Evolutionary conservation across 2,329 filamentous ascomycete species (phyloP), one percentile per base, ranked within the genome.

Genomic region (Ophiostoma perfectum): DNA sequence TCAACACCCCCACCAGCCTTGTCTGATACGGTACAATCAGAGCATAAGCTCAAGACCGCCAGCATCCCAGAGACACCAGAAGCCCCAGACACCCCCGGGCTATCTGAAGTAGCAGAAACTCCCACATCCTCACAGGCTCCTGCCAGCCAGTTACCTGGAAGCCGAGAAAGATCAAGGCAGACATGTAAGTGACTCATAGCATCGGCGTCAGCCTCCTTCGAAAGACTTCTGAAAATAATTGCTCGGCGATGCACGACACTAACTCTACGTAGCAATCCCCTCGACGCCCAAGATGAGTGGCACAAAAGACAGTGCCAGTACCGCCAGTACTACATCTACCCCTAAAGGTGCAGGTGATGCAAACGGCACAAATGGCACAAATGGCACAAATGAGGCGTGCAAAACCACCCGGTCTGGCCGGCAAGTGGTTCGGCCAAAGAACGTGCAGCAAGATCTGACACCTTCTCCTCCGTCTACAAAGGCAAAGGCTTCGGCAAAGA

Each of bases 391-490:
- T 14, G 58, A 4, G 41, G 12, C 58, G 12, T 39, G 38, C 60
- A 63, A 38, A 9, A 63, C 60, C 8, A 63, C 60, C 38, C 60
- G 60, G 60, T 63, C 60, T 42, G 60, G 60, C 27, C 60, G 60
- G 39, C 39, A 39, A 18, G 60, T 63, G 60, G n/a, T 42, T 38
- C 60, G 12, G 60, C 60, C 60, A 5, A 63, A 44, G 16, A 63
- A n/a, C 3, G 39, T 42, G 60, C 60, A 5, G 60, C 60, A 5
- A 42, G 60, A 63, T 2, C 11, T 7, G 12, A 63, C 38, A n/a
- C 60, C 60, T 16, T 42, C 39, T 7, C 58, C 58, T n/a, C 12
- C 38, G 8, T 4, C 49, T 55, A 27, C 18, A 55, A 55, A 27
- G 8, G 18, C 49, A 27, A 55, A 55, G 49, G 7, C 14, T 12